Evolutionary conservation across 441 rosid species (phyloP).

Genomic region (Metrosideros polymorpha): DNA sequence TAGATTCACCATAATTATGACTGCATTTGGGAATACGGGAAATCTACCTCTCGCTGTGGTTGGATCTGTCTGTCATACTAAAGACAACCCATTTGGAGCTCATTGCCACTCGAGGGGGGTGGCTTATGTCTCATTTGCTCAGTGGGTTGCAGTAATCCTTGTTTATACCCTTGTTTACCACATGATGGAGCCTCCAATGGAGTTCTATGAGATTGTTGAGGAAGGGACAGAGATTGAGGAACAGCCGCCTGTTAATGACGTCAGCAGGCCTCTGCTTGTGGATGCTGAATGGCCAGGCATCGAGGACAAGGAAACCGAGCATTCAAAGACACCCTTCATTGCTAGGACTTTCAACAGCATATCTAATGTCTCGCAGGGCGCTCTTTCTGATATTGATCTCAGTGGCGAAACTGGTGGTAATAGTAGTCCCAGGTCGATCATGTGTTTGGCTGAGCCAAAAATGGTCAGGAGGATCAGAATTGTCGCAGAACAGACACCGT

Average conservation of each 20-base stretch:
- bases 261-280: constrained; percentile 68
- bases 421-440: constrained; percentile 56
- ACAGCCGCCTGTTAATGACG: constrained; percentile 16
- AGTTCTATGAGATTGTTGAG: constrained; percentile 68
- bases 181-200: constrained; percentile 93
- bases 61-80: constrained; percentile 71
- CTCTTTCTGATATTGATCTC: constrained; percentile 48
- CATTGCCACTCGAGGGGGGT: constrained; percentile 65
- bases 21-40: constrained; percentile 87
- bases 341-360: constrained; percentile 58
- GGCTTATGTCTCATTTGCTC: constrained; percentile 82
- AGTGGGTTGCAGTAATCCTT: constrained; percentile 88
- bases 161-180: constrained; percentile 90
- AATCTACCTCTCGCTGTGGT: constrained; percentile 77
- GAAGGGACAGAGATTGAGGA: constrained; percentile 58
- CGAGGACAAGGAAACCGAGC: constrained; percentile 84
- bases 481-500: constrained; percentile 82
- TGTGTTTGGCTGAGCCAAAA: constrained; percentile 79
- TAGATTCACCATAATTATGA: constrained; percentile 76
- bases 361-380: constrained; percentile 30
- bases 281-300: constrained; percentile 98
- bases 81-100: constrained; percentile 53
- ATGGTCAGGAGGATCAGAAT: constrained; percentile 79
- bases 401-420: constrained; percentile 14
- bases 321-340: constrained; percentile 71